Evolutionary conservation across 495 filamentous ascomycete species (phyloP), one percentile per base, ranked within the genome.

Genomic region (Venustampulla echinocandica): DNA sequence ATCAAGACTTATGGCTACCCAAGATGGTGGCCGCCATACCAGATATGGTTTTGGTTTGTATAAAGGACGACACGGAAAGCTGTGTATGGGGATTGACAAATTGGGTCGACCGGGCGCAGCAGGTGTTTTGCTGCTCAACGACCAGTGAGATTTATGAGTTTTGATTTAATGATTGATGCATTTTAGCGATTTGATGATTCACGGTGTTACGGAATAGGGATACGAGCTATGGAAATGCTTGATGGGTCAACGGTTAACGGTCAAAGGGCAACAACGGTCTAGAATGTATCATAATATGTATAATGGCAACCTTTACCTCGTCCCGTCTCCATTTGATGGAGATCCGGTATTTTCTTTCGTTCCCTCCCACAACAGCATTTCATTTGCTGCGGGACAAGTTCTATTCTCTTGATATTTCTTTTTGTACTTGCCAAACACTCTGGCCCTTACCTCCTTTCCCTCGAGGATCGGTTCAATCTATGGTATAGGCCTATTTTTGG

Each of bases 401-500:
- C n/a, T 30, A n/a, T n/a, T 30, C 27, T 30, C n/a, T 30, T n/a
- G 27, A 30, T 7, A 7, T 30, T 37, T 10, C 34, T 17, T 37
- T 11, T 4, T 27, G 24, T 40, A 30, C 81, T 82, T 84, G 76
- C 82, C 84, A 78, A 88, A 53, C 85, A 90, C 85, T 90, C 85
- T 88, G 85, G 84, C 81, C 79, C 73, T 72, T 80, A 84, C 81
- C 73, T 67, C 72, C 69, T 74, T 68, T 70, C 71, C 67, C 69
- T 61, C 42, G 62, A 57, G 71, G 71, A 66, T 68, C 65, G 70
- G 65, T 67, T 66, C 63, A 59, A 65, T 61, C 70, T 69, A 74
- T 85, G 83, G 81, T 85, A 73, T 77, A 71, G 75, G 82, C 82
- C 84, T 88, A 87, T 90, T 90, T 90, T 88, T 60, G 79, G 76